Percentiles rank a stretch among this genome's conserved stretches.
phyloP scores from a whole-genome alignment of 768 basidiomycete genomes.

The Phaeolepiota aurea region DNA sequence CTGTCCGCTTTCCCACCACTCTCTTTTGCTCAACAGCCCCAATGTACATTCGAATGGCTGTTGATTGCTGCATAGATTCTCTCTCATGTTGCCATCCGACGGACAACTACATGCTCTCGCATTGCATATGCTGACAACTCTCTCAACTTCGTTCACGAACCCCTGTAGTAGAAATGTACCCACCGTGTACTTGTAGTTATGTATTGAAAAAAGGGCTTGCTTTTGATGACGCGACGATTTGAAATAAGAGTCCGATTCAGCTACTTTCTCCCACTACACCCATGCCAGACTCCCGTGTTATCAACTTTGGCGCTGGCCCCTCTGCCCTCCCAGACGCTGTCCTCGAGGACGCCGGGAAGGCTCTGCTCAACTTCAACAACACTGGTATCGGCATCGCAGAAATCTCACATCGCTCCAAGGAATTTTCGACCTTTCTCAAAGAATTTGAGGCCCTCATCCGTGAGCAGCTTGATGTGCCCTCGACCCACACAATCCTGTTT shows the following conservation, averaged over 20 bases:
- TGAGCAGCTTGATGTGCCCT: conserved; percentile 70
- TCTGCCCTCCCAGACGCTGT: conserved; percentile 86
- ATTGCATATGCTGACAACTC: too few relatives aligned
- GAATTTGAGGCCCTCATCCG: conserved; percentile 61
- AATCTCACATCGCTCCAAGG: conserved; percentile 90
- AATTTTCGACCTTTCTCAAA: conserved; percentile 68
- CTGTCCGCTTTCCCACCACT: background rate
- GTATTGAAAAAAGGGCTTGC: too few relatives aligned
- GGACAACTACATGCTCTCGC: background rate
- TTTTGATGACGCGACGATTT: too few relatives aligned
- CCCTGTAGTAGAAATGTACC: background rate
- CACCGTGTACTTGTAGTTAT: too few relatives aligned
- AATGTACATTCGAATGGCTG: background rate
- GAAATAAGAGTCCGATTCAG: background rate
- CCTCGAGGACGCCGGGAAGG: conserved; percentile 72
- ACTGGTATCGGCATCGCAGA: conserved; percentile 96
- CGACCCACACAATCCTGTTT: conserved; percentile 82
- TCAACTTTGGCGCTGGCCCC: conserved; percentile 94
- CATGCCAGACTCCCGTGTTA: conserved; percentile 43
- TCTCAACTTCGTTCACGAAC: too few relatives aligned
- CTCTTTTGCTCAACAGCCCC: background rate
- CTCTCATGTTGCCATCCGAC: background rate
- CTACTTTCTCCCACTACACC: conserved; percentile 5
- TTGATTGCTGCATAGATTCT: background rate
- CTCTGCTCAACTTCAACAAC: conserved; percentile 81